Evolutionary conservation across 148 eudicot genomes (phyloP), one percentile per base, ranked within the genome.

Genomic region (Chenopodium formosanum): DNA sequence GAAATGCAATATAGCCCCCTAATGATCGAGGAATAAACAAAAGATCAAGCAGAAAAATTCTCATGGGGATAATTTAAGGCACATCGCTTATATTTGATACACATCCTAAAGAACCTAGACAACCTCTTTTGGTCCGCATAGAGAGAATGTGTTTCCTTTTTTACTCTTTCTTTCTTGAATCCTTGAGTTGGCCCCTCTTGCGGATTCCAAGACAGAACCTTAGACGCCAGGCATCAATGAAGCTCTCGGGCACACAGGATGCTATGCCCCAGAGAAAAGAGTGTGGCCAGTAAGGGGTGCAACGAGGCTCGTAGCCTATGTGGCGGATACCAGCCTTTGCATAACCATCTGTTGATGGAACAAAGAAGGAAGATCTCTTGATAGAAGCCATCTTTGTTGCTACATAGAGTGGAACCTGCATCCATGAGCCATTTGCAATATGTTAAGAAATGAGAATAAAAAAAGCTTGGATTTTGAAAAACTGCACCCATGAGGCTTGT

Each of bases 211-310:
- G 85, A 79, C 88, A 85, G 79, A 85, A 90, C 32, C 75, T 68
- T 25, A 89, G 81, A 27, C 91, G 85, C 86, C 85, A 85, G n/a
- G 86, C 80, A 63, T 91, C 90, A 7, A 88, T 56, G 0, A 85
- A 4, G 37, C 82, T 13, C 71, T 91, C 92, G 0, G 94, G 97
- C 46, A 92, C n/a, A 17, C 75, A 82, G 12, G 74, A 66, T 4
- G 85, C 40, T 1, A 90, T 7, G 71, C 83, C 86, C 87, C 92
- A 90, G 11, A 87, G 75, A 44, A 91, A 34, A 12, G 90, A 82
- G 81, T 92, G 97, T 0, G 90, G 85, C 97, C 97, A 91, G 85
- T 91, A 91, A 9, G 97, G 97, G 9, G 89, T 78, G 83, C 89
- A 91, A 34, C 87, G 73, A 6, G 83, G 83, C 73, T 84, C 93